Conservation (phyloP, 169 alveolate genomes). For the Eimeria falciformis region DNA sequence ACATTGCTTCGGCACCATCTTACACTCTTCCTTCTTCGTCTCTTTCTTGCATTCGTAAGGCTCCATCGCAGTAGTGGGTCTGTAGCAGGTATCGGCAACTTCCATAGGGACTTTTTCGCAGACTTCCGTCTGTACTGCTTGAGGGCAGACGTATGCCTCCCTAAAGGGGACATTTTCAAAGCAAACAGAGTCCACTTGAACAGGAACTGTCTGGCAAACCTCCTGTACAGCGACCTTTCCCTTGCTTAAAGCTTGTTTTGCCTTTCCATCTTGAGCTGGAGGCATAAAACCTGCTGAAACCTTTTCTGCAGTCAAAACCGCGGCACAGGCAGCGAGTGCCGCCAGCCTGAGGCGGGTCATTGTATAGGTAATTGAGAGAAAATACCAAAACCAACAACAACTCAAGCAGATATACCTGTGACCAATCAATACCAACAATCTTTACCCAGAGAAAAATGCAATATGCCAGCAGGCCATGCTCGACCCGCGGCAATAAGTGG, state of each 20-base stretch:
- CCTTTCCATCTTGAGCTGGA: constrained; percentile 41
- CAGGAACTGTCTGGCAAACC: constrained; percentile 65
- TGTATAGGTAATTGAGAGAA: not conserved
- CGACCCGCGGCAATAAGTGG: constrained; percentile 20
- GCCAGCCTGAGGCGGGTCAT: constrained; percentile 75
- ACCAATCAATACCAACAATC: not conserved
- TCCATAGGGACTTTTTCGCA: constrained; percentile 70
- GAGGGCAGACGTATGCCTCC: constrained; percentile 75
- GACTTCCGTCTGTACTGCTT: constrained; percentile 66
- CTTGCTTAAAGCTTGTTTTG: constrained; percentile 6
- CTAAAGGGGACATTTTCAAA: constrained; percentile 67
- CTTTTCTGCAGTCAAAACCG: constrained; percentile 52
- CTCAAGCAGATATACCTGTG: constrained; percentile 42
- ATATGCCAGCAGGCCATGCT: not conserved
- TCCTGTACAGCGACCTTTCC: constrained; percentile 40
- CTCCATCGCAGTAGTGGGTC: constrained; percentile 70
- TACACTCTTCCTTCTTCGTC: constrained; percentile 76
- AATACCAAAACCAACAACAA: not conserved
- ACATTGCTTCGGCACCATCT: constrained; percentile 70
- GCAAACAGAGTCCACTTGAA: constrained; percentile 69
- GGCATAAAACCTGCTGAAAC: constrained; percentile 66
- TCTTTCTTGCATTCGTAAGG: constrained; percentile 69
- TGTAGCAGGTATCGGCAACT: constrained; percentile 71
- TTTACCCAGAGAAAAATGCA: constrained; percentile 49
- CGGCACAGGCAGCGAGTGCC: constrained; percentile 74